Evolutionary conservation across 2,329 filamentous ascomycete genomes (phyloP), one percentile per base, ranked within the genome.

Genomic region (Calonectria hawksworthii): DNA sequence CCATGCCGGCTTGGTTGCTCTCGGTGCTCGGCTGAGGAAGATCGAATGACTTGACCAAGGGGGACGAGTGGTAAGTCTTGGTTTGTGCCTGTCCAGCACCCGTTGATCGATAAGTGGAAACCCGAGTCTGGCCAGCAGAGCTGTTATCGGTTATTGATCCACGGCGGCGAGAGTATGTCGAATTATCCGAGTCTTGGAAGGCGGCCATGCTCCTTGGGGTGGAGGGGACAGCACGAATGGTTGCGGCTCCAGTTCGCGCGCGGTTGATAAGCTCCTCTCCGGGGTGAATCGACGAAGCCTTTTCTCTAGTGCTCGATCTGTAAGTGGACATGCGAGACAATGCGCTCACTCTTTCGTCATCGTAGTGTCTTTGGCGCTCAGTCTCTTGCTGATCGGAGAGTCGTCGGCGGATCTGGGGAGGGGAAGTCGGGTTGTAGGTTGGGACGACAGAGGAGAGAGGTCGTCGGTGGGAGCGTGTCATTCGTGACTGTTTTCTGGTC

Each of bases 381-480:
- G 84, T 86, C 50, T 91, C 90, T 76, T 90, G 88, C 78, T 90
- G 90, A 69, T 92, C 91, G 3, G 91, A 92, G 50, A 92, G 85
- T 30, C 91, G 90, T 47, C 90, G 88, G 70, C 84, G 83, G 32
- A 90, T 77, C 61, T 86, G 86, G 21, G 90, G 88, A 59, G 90
- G 90, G 1, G 90, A 91, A 9, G 85, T 83, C 23, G 87, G 85
- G 61, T 88, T 86, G 75, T 89, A 86, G 23, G 88, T 84, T 21
- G 89, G 86, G 23, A 90, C 83, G 30, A 86, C 87, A 9, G 89
- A 86, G 14, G 91, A 92, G 10, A 91, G 84, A 7, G 90, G 90
- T 13, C 90, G 88, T 52, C 89, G 88, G 76, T 89, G 87, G 9
- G 86, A 84, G 30, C 89, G 87, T 47, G 85, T 83, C 28, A 88